phyloP scores from a whole-genome alignment of 2,329 filamentous ascomycete genomes.

The Nemania sp. region DNA sequence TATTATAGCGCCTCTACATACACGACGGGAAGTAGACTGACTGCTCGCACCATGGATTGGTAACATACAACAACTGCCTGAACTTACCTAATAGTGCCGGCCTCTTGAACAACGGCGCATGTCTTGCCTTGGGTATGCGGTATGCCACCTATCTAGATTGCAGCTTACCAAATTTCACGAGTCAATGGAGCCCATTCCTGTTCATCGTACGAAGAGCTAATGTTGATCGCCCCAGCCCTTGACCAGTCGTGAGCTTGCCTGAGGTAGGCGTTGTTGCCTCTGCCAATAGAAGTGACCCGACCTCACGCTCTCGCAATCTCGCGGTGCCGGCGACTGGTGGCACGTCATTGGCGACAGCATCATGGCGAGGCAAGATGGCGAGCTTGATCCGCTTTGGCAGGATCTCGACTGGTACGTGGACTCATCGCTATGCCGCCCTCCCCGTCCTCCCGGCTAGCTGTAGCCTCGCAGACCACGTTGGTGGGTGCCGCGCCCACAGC shows the following conservation, averaged over 20 bases:
- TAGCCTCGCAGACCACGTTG: constrained; percentile 13
- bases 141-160: constrained; percentile 5
- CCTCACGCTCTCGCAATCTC: constrained; percentile 28
- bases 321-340: no score
- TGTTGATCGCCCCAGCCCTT: constrained; percentile 26
- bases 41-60: no score
- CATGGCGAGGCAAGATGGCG: constrained; percentile 51
- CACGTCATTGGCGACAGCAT: constrained; percentile 21
- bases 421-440: neutral
- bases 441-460: neutral
- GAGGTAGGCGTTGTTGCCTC: neutral
- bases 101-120: constrained; percentile 9
- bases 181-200: constrained; percentile 17
- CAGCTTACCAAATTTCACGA: constrained; percentile 8
- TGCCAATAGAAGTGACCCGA: constrained; percentile 24
- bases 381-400: constrained; percentile 70
- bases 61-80: no score
- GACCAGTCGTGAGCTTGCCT: constrained; percentile 11
- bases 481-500: constrained; percentile 21
- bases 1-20: no score
- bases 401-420: constrained; percentile 72
- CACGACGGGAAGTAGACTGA: no score
- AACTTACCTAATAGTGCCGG: constrained; percentile 12
- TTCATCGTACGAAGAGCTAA: constrained; percentile 30
- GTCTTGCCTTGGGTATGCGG: neutral